Percentiles rank a stretch among this genome's conserved stretches.
phyloP scores from a whole-genome alignment of 495 filamentous ascomycete genomes.

The Aspergillus ostianus region DNA sequence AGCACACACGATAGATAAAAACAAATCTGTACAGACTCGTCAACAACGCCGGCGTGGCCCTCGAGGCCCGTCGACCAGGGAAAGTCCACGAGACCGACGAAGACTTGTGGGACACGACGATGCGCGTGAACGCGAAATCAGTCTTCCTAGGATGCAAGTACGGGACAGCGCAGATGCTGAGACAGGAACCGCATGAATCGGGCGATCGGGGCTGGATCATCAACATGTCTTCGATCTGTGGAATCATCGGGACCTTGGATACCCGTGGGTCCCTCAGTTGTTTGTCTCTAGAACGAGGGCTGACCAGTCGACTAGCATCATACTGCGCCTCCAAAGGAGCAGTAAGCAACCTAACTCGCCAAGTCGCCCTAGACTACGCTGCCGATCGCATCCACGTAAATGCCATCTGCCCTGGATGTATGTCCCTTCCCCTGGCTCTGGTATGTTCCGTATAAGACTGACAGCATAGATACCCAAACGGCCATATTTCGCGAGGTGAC shows the following conservation, averaged over 20 bases:
- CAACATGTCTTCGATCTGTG: slow-evolving; percentile 46
- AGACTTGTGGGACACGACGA: slow-evolving; percentile 36
- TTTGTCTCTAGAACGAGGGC: background rate
- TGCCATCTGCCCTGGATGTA: slow-evolving; percentile 55
- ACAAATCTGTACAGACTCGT: slow-evolving; percentile 37
- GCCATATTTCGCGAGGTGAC: slow-evolving; percentile 20
- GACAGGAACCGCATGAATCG: slow-evolving; percentile 38
- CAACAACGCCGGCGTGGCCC: slow-evolving; percentile 50
- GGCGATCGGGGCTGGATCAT: slow-evolving; percentile 55
- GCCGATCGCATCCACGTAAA: slow-evolving; percentile 52
- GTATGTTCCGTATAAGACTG: background rate
- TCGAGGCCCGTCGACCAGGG: slow-evolving; percentile 15
- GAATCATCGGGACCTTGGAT: slow-evolving; percentile 31
- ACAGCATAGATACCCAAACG: slow-evolving; percentile 24
- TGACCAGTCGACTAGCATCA: slow-evolving; percentile 22
- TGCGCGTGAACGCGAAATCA: slow-evolving; percentile 41
- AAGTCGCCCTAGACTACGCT: slow-evolving; percentile 50
- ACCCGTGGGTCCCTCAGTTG: slow-evolving; percentile 6
- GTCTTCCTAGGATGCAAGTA: slow-evolving; percentile 52
- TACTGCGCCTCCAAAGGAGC: slow-evolving; percentile 53
- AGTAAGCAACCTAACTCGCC: slow-evolving; percentile 45
- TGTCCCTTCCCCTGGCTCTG: background rate
- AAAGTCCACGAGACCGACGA: slow-evolving; percentile 37
- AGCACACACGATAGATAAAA: background rate
- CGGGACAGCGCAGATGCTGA: slow-evolving; percentile 48